Percentiles rank a stretch among this genome's conserved stretches.
phyloP scores from a whole-genome alignment of 768 basidiomycete species.

The Dacryopinax primogenitus region DNA sequence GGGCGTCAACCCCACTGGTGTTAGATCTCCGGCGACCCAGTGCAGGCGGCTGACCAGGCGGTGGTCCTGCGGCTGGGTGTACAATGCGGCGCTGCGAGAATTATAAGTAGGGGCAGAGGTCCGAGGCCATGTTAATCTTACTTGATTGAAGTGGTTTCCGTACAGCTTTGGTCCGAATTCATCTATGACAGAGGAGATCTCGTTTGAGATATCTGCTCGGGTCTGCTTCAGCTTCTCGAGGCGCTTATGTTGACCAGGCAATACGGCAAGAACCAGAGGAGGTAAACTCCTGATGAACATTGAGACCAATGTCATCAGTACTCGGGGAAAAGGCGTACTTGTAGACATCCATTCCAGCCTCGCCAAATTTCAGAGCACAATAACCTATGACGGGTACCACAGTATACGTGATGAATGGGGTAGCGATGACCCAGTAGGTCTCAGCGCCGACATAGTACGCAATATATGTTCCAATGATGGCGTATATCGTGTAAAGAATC shows the following conservation, averaged over 20 bases:
- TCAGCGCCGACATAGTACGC: conserved; percentile 56
- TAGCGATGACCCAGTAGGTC: conserved; percentile 50
- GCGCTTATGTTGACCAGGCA: conserved; percentile 76
- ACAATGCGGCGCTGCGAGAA: conserved; percentile 40
- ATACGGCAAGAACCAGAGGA: conserved; percentile 72
- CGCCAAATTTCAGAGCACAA: conserved; percentile 91
- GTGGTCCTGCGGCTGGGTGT: conserved; percentile 72
- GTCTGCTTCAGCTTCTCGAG: conserved; percentile 62
- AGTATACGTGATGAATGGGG: conserved; percentile 63
- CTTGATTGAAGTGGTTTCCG: conserved; percentile 66
- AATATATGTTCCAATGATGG: conserved; percentile 59
- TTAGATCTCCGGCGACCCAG: conserved; percentile 70
- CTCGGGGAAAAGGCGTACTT: conserved; percentile 47
- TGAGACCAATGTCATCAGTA: neutral
- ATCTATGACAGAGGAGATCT: conserved; percentile 71
- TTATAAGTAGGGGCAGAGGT: neutral
- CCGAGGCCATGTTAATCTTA: conserved; percentile 20
- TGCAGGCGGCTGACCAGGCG: conserved; percentile 59
- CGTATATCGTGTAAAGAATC: conserved; percentile 71
- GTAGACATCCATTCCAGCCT: conserved; percentile 92
- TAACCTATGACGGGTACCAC: conserved; percentile 79
- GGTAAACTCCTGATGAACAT: conserved; percentile 55
- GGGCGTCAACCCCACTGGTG: conserved; percentile 70
- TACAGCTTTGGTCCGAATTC: conserved; percentile 81
- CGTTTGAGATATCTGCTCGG: conserved; percentile 64